phyloP scores from a whole-genome alignment of 2,329 filamentous ascomycete genomes.

The Fusarium falciforme region DNA sequence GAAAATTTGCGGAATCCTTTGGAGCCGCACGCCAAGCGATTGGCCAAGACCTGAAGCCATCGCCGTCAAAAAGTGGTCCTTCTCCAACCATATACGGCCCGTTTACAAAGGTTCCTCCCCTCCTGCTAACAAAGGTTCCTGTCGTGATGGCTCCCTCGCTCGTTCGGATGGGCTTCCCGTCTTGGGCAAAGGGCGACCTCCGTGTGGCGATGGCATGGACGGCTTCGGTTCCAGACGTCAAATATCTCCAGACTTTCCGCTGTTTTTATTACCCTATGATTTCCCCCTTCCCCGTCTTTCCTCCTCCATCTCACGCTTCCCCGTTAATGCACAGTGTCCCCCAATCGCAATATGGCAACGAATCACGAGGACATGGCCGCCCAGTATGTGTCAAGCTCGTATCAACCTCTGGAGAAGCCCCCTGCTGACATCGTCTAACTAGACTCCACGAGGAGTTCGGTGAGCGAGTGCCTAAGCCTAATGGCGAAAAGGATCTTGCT shows the following conservation, averaged over 20 bases:
- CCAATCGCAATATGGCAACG: constrained; percentile 44
- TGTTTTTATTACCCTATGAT: neutral
- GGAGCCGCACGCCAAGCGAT: constrained; percentile 18
- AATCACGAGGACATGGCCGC: constrained; percentile 49
- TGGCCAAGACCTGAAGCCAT: constrained; percentile 14
- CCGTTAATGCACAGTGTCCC: constrained; percentile 12
- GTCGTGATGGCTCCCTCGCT: neutral
- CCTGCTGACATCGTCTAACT: constrained; percentile 13
- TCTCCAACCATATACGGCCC: constrained; percentile 30
- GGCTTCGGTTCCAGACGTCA: neutral
- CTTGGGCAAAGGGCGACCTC: constrained; percentile 15
- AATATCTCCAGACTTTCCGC: constrained; percentile 7
- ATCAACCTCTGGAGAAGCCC: neutral
- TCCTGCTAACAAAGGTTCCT: constrained; percentile 33
- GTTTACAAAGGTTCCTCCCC: constrained; percentile 27
- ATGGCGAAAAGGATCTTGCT: constrained; percentile 40
- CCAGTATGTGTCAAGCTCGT: constrained; percentile 44
- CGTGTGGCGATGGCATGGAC: constrained; percentile 6
- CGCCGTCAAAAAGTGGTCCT: neutral
- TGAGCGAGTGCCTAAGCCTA: constrained; percentile 33
- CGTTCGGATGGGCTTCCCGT: constrained; percentile 31
- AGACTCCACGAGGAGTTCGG: constrained; percentile 46
- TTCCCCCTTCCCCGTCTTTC: constrained; percentile 3
- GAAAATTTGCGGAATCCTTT: constrained; percentile 34
- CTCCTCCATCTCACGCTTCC: neutral